Evolutionary conservation across 768 basidiomycete species (phyloP).

Genomic region (Boletus rufocinnamomeus): DNA sequence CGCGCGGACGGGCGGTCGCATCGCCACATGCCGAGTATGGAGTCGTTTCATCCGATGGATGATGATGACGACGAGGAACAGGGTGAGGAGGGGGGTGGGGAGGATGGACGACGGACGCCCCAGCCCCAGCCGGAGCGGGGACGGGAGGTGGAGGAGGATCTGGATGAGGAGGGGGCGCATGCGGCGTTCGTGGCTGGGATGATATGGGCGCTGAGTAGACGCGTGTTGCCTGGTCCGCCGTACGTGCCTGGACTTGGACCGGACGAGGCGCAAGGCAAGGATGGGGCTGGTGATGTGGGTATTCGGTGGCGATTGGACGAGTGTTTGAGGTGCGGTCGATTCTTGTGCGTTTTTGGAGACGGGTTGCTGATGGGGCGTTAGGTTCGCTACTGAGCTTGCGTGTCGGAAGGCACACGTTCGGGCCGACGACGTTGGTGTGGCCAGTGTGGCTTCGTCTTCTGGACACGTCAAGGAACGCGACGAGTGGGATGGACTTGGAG

Average conservation of each 20-base stretch:
- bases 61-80: constrained; percentile 25
- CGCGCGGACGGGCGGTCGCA: constrained; percentile 10
- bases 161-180: constrained; percentile 78
- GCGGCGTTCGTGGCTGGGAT: constrained; percentile 87
- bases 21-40: constrained; percentile 22
- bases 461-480: constrained; percentile 39
- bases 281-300: constrained; percentile 34
- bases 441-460: constrained; percentile 17
- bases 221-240: constrained; percentile 72
- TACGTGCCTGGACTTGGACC: constrained; percentile 52
- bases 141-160: constrained; percentile 35
- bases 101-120: constrained; percentile 28
- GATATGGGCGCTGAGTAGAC: constrained; percentile 77
- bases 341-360: background rate
- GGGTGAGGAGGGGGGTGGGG: background rate
- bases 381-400: constrained; percentile 83
- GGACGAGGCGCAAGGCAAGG: constrained; percentile 35
- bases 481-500: constrained; percentile 67
- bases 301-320: constrained; percentile 81
- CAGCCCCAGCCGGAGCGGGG: constrained; percentile 21
- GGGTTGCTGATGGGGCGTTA: constrained; percentile 26
- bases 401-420: constrained; percentile 59
- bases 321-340: constrained; percentile 59
- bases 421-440: background rate
- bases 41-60: constrained; percentile 38